Conservation (phyloP, 495 filamentous ascomycete species). For the Aeminium ludgeri region DNA sequence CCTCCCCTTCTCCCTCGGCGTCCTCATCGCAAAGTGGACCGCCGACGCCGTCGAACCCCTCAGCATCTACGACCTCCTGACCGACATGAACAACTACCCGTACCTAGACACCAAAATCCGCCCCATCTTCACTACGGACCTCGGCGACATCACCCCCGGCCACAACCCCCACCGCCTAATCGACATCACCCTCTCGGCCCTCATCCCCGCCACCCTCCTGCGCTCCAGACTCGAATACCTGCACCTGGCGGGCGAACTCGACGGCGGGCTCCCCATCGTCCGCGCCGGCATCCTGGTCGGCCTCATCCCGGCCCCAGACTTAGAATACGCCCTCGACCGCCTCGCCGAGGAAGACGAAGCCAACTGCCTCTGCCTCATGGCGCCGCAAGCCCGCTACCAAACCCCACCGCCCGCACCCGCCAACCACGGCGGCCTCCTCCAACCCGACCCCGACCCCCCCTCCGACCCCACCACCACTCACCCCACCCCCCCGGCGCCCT, state of each 20-base stretch:
- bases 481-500: too few species aligned
- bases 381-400: slow-evolving; percentile 36
- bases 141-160: slow-evolving; percentile 71
- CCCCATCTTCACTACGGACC: slow-evolving; percentile 65
- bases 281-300: slow-evolving; percentile 66
- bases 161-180: slow-evolving; percentile 61
- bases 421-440: slow-evolving; percentile 19
- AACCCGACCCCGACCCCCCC: slow-evolving; percentile 33
- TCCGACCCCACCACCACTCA: slow-evolving; percentile 25
- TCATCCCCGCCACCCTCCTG: slow-evolving; percentile 57
- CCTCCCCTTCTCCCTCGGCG: slow-evolving; percentile 79
- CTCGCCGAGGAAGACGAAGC: slow-evolving; percentile 55
- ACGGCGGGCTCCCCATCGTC: slow-evolving; percentile 79
- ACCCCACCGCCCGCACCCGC: too few species aligned
- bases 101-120: slow-evolving; percentile 90
- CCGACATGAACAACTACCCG: slow-evolving; percentile 93
- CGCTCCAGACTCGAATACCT: slow-evolving; percentile 65
- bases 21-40: slow-evolving; percentile 93
- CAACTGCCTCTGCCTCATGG: slow-evolving; percentile 77
- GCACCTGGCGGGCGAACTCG: slow-evolving; percentile 74
- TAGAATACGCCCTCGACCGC: slow-evolving; percentile 82
- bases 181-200: slow-evolving; percentile 65
- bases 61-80: slow-evolving; percentile 90
- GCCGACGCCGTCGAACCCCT: slow-evolving; percentile 88
- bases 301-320: slow-evolving; percentile 81